phyloP scores from a whole-genome alignment of 2,329 filamentous ascomycete genomes.

The Pseudopithomyces chartarum region DNA sequence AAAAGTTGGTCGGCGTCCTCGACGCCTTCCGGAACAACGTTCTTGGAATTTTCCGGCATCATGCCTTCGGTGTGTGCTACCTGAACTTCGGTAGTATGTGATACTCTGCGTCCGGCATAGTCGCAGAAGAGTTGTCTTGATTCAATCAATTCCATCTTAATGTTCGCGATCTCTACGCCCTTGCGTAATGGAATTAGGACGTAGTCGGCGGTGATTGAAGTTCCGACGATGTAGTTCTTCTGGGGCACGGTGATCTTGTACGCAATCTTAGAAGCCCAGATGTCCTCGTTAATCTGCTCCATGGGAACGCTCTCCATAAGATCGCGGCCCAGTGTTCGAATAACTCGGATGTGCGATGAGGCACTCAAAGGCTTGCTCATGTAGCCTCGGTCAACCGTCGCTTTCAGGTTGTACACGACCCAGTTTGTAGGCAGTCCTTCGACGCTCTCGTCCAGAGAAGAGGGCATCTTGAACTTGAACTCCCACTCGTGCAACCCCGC shows the following conservation, averaged over 20 bases:
- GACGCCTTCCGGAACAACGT: slow-evolving; percentile 31
- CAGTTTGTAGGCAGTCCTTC: slow-evolving; percentile 87
- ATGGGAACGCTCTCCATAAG: slow-evolving; percentile 68
- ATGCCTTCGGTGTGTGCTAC: slow-evolving; percentile 40
- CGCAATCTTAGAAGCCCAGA: slow-evolving; percentile 97
- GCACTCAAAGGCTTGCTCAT: slow-evolving; percentile 85
- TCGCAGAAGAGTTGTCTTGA: slow-evolving; percentile 47
- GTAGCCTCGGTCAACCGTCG: slow-evolving; percentile 84
- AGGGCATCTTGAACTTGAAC: slow-evolving; percentile 54
- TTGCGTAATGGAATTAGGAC: slow-evolving; percentile 87
- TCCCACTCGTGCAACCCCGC: slow-evolving; percentile 56
- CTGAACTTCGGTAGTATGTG: slow-evolving; percentile 35
- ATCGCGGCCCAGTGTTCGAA: slow-evolving; percentile 59
- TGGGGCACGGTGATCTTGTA: slow-evolving; percentile 93
- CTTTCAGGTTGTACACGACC: slow-evolving; percentile 89
- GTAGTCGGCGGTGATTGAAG: slow-evolving; percentile 82
- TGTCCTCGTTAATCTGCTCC: slow-evolving; percentile 80
- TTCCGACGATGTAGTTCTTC: slow-evolving; percentile 93
- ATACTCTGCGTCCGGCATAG: slow-evolving; percentile 47
- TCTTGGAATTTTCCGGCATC: slow-evolving; percentile 41
- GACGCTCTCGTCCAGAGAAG: slow-evolving; percentile 75
- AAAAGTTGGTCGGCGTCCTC: slow-evolving; percentile 46
- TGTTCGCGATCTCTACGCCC: slow-evolving; percentile 81
- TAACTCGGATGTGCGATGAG: slow-evolving; percentile 65
- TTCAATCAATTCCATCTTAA: slow-evolving; percentile 81